Conservation (phyloP, 192 early-diverging fungal genomes). For the Coemansia sp. region DNA sequence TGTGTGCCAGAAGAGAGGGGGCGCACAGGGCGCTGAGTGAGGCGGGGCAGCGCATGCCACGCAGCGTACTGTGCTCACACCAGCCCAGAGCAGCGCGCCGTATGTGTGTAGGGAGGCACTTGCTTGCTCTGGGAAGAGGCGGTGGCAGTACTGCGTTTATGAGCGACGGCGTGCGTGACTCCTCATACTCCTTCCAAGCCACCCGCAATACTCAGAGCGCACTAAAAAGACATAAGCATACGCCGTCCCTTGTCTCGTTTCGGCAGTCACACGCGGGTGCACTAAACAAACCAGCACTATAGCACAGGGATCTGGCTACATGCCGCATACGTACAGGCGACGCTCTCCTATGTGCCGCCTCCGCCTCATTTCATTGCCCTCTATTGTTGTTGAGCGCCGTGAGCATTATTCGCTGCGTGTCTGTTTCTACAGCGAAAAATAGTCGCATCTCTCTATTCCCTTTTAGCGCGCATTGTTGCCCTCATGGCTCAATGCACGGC, state of each 20-base stretch:
- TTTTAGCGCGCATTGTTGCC: conserved; percentile 2
- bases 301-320: conserved; percentile 1
- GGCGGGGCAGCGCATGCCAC: not conserved
- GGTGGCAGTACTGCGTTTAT: not conserved
- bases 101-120: not conserved
- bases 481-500: conserved; percentile 3
- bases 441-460: conserved; percentile 3
- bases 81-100: not conserved
- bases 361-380: not conserved
- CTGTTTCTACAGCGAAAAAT: conserved; percentile 2
- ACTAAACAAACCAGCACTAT: conserved; percentile 2
- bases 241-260: not conserved
- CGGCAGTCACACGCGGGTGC: conserved; percentile 6
- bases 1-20: not conserved
- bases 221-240: not conserved
- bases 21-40: conserved; percentile 4
- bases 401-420: conserved; percentile 1
- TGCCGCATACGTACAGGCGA: conserved; percentile 1
- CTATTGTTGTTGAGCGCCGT: not conserved
- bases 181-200: not conserved
- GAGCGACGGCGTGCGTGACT: conserved; percentile 1
- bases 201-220: not conserved
- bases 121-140: not conserved
- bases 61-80: not conserved
- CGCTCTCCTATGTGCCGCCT: not conserved